These are phyloP conservation scores for Sporothrix protearum DNA, from an alignment of 2,329 filamentous ascomycete species.

Conservation along the genomic window DNA sequence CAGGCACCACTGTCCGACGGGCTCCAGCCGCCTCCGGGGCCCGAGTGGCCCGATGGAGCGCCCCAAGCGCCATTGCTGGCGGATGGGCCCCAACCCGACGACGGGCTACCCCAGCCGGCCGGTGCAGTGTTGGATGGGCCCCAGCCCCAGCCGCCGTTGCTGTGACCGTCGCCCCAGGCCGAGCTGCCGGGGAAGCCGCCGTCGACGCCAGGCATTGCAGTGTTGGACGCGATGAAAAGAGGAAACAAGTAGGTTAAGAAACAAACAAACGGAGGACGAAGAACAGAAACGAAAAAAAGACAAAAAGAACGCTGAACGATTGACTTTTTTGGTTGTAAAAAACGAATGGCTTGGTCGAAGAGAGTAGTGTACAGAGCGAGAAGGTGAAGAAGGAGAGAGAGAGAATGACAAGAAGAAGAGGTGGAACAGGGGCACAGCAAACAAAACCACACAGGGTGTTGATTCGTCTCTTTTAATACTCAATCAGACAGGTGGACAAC, in stretches of 20 bases:
- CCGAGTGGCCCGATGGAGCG: too few species aligned
- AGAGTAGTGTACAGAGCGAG: slow-evolving; percentile 8
- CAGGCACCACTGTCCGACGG: not conserved
- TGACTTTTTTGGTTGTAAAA: slow-evolving; percentile 1
- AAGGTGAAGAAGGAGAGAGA: not conserved
- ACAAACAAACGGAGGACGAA: not conserved
- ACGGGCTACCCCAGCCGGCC: slow-evolving; percentile 4
- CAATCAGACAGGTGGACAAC: not conserved
- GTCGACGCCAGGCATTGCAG: slow-evolving; percentile 9
- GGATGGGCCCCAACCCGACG: not conserved
- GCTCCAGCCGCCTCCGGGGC: not conserved
- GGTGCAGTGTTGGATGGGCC: not conserved
- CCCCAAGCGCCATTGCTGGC: not conserved
- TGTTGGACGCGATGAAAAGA: not conserved
- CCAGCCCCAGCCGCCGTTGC: slow-evolving; percentile 8
- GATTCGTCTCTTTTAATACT: not conserved
- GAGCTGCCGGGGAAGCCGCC: not conserved
- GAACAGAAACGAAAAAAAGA: not conserved
- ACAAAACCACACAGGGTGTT: not conserved
- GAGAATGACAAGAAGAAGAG: not conserved
- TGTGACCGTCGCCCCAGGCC: not conserved
- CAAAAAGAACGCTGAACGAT: slow-evolving; percentile 8
- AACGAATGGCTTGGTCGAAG: not conserved
- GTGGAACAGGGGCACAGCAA: not conserved
- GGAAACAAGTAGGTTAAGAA: not conserved